Percentiles rank a stretch among this genome's conserved stretches.
Evolutionary conservation across 2,329 filamentous ascomycete species (phyloP).

Genomic region (Fusarium veterinarium): DNA sequence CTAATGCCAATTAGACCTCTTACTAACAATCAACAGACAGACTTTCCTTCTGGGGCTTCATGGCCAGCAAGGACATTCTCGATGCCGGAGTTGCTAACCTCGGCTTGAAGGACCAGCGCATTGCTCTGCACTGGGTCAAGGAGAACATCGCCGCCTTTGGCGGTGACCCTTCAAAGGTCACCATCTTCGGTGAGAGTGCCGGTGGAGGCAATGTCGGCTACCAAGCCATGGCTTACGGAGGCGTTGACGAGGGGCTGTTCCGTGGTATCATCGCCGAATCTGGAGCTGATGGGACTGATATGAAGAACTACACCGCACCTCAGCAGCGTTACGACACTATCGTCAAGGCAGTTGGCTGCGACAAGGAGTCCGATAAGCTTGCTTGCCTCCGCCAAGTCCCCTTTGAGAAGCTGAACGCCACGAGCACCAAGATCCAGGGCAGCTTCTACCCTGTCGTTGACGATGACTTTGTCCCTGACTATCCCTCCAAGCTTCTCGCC

Average conservation of each 20-base stretch:
- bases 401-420: constrained; percentile 37
- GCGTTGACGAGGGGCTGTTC: constrained; percentile 65
- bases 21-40: constrained; percentile 16
- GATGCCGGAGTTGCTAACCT: constrained; percentile 53
- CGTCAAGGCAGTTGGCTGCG: constrained; percentile 40
- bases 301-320: constrained; percentile 27
- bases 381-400: constrained; percentile 46
- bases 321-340: constrained; percentile 38
- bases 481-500: constrained; percentile 63
- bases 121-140: constrained; percentile 62
- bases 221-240: constrained; percentile 63
- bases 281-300: constrained; percentile 51
- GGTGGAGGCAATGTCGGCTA: constrained; percentile 61
- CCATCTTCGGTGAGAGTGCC: constrained; percentile 58
- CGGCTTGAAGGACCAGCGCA: constrained; percentile 62
- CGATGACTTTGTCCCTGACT: constrained; percentile 52
- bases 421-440: constrained; percentile 14
- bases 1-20: accelerated
- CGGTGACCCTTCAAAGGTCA: constrained; percentile 58
- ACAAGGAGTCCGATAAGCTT: constrained; percentile 37
- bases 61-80: constrained; percentile 57
- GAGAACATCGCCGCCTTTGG: constrained; percentile 59
- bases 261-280: constrained; percentile 63
- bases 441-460: constrained; percentile 46
- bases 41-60: constrained; percentile 56